phyloP scores from a whole-genome alignment of 129 eudicot genomes.

The Tagetes patula region DNA sequence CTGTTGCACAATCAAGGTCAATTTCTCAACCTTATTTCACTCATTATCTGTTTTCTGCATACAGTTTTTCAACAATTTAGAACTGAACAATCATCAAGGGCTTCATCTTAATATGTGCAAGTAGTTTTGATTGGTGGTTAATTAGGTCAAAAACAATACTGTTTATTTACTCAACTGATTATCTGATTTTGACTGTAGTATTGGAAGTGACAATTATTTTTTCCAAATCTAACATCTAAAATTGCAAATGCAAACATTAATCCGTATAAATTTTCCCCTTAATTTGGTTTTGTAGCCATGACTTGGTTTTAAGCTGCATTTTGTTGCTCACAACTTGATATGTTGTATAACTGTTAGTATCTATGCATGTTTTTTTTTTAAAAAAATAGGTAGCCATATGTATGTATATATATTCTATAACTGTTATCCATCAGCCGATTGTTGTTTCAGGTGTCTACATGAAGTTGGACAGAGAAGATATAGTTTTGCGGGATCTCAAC shows the following conservation, averaged over 20 bases:
- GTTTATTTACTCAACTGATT: background rate
- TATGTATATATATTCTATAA: background rate
- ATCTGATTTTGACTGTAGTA: background rate
- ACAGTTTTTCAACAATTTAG: too few species aligned
- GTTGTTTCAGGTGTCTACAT: conserved; percentile 37
- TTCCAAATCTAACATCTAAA: background rate
- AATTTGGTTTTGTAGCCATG: background rate
- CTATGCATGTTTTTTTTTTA: background rate
- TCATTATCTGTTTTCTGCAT: background rate
- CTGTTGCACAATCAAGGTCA: conserved; percentile 46
- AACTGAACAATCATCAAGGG: too few species aligned
- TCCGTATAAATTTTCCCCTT: background rate
- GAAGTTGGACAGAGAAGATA: conserved; percentile 40
- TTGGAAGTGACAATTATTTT: background rate
- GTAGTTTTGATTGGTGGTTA: background rate
- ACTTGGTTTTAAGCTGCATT: background rate
- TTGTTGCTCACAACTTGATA: background rate
- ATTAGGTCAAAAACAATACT: background rate
- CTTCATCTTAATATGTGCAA: background rate
- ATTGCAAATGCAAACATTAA: background rate
- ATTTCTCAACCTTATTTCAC: background rate
- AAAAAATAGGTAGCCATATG: background rate
- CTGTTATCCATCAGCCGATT: conserved; percentile 3
- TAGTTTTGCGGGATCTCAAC: conserved; percentile 28
- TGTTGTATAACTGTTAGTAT: background rate